phyloP scores from a whole-genome alignment of 345 rosid species.

The Erysimum cheiranthoides region DNA sequence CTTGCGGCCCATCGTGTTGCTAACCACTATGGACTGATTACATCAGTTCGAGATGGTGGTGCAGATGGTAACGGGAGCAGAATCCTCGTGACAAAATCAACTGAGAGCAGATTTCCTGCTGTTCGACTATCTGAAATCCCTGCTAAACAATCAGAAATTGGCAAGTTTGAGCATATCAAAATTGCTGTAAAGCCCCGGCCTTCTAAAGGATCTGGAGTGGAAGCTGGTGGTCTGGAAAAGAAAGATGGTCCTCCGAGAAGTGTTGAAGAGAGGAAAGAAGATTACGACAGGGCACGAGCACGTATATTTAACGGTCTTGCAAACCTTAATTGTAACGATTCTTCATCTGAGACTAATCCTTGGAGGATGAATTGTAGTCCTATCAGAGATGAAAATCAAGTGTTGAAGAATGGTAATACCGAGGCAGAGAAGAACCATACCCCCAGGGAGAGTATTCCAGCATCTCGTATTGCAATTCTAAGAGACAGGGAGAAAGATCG shows the following conservation, averaged over 20 bases:
- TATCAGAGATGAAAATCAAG: constrained; percentile 63
- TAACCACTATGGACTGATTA: constrained; percentile 82
- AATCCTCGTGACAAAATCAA: constrained; percentile 64
- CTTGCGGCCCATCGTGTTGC: constrained; percentile 95
- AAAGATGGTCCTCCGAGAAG: constrained; percentile 58
- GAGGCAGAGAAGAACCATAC: constrained; percentile 55
- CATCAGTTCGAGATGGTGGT: constrained; percentile 75
- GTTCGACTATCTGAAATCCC: constrained; percentile 72
- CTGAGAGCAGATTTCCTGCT: constrained; percentile 69
- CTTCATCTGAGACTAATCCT: constrained; percentile 46
- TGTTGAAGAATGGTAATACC: constrained; percentile 43
- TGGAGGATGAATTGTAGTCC: constrained; percentile 28
- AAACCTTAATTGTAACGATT: constrained; percentile 55
- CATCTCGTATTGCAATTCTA: constrained; percentile 81
- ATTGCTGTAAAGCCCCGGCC: constrained; percentile 70
- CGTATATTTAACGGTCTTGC: constrained; percentile 74
- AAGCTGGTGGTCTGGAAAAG: constrained; percentile 52
- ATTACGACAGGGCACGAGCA: constrained; percentile 84
- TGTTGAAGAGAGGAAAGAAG: constrained; percentile 94
- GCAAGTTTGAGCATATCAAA: constrained; percentile 64
- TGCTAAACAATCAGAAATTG: constrained; percentile 64
- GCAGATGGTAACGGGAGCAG: constrained; percentile 65
- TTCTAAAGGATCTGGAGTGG: constrained; percentile 46
- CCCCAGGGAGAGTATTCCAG: constrained; percentile 50
- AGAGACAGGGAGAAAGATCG: constrained; percentile 91